Conservation (phyloP, 176 grass and related monocot species). For the Dendrocalamus sinicus region DNA sequence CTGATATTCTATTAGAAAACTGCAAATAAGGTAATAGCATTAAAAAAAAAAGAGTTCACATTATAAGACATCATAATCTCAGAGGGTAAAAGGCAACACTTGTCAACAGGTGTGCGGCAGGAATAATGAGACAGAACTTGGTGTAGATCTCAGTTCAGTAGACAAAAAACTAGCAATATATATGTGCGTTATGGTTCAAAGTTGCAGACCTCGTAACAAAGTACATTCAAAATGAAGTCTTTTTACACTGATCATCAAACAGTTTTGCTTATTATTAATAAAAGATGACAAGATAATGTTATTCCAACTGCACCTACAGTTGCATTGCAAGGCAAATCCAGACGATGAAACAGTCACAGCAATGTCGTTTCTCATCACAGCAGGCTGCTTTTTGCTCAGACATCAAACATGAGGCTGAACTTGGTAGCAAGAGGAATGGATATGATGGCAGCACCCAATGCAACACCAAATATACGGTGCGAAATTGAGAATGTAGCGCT, state of each 20-base stretch:
- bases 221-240: neutral
- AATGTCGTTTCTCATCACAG: neutral
- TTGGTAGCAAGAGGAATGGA: slow-evolving; percentile 65
- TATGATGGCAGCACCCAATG: slow-evolving; percentile 61
- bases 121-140: neutral
- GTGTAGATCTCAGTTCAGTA: neutral
- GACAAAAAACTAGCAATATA: neutral
- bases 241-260: neutral
- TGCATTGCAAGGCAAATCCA: neutral
- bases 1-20: neutral
- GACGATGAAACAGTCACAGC: neutral
- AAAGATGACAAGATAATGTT: neutral
- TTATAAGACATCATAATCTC: neutral
- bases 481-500: slow-evolving; percentile 78
- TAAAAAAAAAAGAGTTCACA: neutral
- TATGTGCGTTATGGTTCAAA: neutral
- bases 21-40: neutral
- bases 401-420: slow-evolving; percentile 62
- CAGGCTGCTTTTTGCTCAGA: slow-evolving; percentile 43
- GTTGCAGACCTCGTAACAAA: neutral
- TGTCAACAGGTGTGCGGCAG: neutral
- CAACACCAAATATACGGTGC: slow-evolving; percentile 71
- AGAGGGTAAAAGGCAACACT: neutral
- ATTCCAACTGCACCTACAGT: slow-evolving; percentile 43
- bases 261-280: slow-evolving; percentile 44